Conservation (phyloP, 2,329 filamentous ascomycete genomes). For the Monilinia fructigena region DNA sequence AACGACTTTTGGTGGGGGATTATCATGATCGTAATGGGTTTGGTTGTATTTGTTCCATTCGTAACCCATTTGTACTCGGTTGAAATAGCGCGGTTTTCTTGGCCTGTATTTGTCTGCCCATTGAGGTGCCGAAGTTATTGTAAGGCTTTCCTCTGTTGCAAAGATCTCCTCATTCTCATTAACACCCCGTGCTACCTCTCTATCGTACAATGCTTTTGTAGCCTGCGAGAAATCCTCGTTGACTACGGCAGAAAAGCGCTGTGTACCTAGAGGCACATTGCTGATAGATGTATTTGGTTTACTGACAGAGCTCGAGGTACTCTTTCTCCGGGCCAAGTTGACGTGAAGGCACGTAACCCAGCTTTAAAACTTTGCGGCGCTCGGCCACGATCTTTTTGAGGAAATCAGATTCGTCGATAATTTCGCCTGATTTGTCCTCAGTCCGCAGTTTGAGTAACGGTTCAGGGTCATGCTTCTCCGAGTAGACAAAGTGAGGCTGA, state of each 20-base stretch:
- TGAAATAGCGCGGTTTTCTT: conserved; percentile 94
- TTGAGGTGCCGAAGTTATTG: conserved; percentile 61
- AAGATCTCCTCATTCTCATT: conserved; percentile 96
- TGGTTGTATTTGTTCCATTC: conserved; percentile 99
- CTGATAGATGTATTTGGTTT: conserved; percentile 42
- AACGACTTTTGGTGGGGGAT: conserved; percentile 95
- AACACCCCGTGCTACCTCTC: conserved; percentile 87
- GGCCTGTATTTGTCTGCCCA: conserved; percentile 86
- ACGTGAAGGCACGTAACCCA: conserved; percentile 65
- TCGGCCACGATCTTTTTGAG: conserved; percentile 56
- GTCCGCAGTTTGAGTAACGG: conserved; percentile 61
- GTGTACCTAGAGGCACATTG: conserved; percentile 54
- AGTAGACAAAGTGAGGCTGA: conserved; percentile 42
- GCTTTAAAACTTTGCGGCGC: conserved; percentile 59
- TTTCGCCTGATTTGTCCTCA: conserved; percentile 61
- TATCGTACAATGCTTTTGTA: conserved; percentile 85
- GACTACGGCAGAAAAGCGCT: conserved; percentile 66
- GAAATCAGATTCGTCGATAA: conserved; percentile 58
- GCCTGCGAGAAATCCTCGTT: conserved; percentile 83
- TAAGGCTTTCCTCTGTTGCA: conserved; percentile 79
- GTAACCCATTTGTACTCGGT: conserved; percentile 97
- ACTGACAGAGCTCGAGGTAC: conserved; percentile 37
- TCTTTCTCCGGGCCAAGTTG: conserved; percentile 44
- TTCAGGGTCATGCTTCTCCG: conserved; percentile 59
- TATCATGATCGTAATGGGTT: conserved; percentile 98